Evolutionary conservation across 495 filamentous ascomycete genomes (phyloP), one percentile per base, ranked within the genome.

Genomic region (Pseudomonodictys pantanalensis): DNA sequence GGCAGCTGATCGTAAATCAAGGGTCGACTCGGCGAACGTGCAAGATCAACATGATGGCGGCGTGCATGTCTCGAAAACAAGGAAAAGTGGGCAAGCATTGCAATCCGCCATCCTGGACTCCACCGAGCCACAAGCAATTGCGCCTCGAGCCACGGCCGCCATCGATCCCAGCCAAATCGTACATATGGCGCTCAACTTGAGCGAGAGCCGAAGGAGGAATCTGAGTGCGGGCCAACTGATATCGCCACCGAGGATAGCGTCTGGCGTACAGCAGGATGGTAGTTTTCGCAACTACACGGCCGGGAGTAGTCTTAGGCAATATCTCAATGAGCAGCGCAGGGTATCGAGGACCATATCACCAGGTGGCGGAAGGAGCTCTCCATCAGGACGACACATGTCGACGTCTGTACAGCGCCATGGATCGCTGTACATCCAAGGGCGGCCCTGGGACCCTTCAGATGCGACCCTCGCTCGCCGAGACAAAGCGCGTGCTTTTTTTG

Each of bases 131-230:
- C 24, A 38, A 10, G 32, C 32, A 29, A 11, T 15, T 29, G 20
- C 46, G 15, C 46, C 65, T 11, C 65, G 52, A 17, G n/a, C 49
- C n/a, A n/a, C n/a, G n/a, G n/a, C n/a, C 3, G 49, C 48, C 45
- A 68, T 76, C 29, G 90, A 97, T 64, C 85, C 90, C 20, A 78
- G 88, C 18, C 88, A 95, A 71, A 92, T 97, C 56, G 89, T 97
- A 33, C 91, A 88, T 66, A 85, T 97, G 72, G 92, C 92, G 1
- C 74, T 97, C 68, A 92, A 86, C 67, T 73, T 97, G 47, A 95
- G 88, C 74, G 89, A 96, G 68, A 91, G 89, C 29, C 79, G 91
- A 50, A 80, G 83, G 53, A 79, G 86, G 52, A 76, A 77, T 43
- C 26, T 75, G 5, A 78, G 73, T 51, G 69, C 66, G 50, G 68